Conservation (phyloP, 768 basidiomycete species). For the Omphalotus guepiniiformis region DNA sequence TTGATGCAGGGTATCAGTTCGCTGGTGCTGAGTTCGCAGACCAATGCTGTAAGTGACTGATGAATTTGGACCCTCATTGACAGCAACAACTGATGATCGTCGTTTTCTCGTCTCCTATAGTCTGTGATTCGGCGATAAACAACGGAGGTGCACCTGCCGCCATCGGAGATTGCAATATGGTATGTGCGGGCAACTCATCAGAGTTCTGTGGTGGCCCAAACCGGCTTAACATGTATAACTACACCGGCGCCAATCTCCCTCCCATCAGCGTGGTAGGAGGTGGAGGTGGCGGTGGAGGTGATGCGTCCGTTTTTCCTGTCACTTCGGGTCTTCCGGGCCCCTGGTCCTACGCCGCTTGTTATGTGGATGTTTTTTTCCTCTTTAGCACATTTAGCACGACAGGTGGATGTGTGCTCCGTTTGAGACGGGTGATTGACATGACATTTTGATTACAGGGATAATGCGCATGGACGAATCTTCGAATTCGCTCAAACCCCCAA, state of each 20-base stretch:
- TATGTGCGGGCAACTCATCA: slow-evolving; percentile 53
- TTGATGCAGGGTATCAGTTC: slow-evolving; percentile 41
- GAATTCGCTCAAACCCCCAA: slow-evolving; percentile 33
- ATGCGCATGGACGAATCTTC: slow-evolving; percentile 61
- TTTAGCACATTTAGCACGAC: background rate
- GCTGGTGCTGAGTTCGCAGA: slow-evolving; percentile 38
- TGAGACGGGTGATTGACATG: background rate
- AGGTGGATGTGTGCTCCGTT: background rate
- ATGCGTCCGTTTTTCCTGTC: slow-evolving; percentile 38
- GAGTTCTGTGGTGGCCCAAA: slow-evolving; percentile 76
- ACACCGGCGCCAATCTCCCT: slow-evolving; percentile 56
- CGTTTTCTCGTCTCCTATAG: slow-evolving; percentile 25
- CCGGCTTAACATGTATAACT: slow-evolving; percentile 64
- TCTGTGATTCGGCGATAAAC: slow-evolving; percentile 43
- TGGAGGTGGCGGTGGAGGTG: slow-evolving; percentile 32
- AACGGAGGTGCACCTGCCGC: slow-evolving; percentile 45
- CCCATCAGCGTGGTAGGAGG: slow-evolving; percentile 18
- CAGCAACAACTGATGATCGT: too few relatives aligned
- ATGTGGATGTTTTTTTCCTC: slow-evolving; percentile 43
- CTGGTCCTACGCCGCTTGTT: slow-evolving; percentile 65
- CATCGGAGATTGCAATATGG: slow-evolving; percentile 60
- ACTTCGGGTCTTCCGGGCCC: slow-evolving; percentile 45
- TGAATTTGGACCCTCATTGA: slow-evolving; percentile 4
- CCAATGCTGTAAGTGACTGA: slow-evolving; percentile 48
- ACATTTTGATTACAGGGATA: slow-evolving; percentile 40